Evolutionary conservation across 129 eudicot genomes (phyloP).

Genomic region (Chrysanthemum lavandulifolium): DNA sequence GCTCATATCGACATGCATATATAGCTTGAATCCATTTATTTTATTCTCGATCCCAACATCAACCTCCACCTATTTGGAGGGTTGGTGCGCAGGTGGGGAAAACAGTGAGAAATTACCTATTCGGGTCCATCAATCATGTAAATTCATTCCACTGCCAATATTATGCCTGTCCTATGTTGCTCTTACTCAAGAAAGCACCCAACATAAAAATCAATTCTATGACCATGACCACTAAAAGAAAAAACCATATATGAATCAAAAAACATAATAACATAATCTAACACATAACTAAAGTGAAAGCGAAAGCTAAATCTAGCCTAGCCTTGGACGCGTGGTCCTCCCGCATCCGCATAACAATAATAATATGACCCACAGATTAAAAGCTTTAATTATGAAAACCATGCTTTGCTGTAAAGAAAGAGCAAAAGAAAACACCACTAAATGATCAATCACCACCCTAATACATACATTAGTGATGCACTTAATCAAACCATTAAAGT

Average conservation of each 20-base stretch:
- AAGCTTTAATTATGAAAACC: constrained; percentile 32
- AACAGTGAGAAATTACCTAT: constrained; percentile 6
- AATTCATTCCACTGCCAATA: constrained; percentile 14
- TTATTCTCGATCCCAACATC: background rate
- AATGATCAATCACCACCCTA: constrained; percentile 21
- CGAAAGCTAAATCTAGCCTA: constrained; percentile 2
- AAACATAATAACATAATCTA: constrained; percentile 28
- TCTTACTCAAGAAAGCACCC: constrained; percentile 42
- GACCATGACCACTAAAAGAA: constrained; percentile 28
- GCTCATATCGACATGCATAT: too few relatives aligned
- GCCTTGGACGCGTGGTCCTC: constrained; percentile 36
- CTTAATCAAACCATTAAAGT: constrained; percentile 28
- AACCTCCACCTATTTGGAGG: constrained; percentile 6
- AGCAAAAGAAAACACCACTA: constrained; percentile 27
- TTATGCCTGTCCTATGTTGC: constrained; percentile 22
- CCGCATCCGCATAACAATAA: constrained; percentile 22
- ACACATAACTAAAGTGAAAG: constrained; percentile 29
- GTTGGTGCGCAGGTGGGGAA: constrained; percentile 12
- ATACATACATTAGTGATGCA: constrained; percentile 26
- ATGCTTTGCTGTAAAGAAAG: constrained; percentile 27
- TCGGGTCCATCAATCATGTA: constrained; percentile 28
- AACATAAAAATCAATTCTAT: constrained; percentile 20
- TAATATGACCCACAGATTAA: constrained; percentile 4
- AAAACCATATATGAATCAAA: constrained; percentile 17
- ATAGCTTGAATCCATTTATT: background rate